Evolutionary conservation across 2,329 filamentous ascomycete species (phyloP).

Genomic region (Botrytis hyacinthi): DNA sequence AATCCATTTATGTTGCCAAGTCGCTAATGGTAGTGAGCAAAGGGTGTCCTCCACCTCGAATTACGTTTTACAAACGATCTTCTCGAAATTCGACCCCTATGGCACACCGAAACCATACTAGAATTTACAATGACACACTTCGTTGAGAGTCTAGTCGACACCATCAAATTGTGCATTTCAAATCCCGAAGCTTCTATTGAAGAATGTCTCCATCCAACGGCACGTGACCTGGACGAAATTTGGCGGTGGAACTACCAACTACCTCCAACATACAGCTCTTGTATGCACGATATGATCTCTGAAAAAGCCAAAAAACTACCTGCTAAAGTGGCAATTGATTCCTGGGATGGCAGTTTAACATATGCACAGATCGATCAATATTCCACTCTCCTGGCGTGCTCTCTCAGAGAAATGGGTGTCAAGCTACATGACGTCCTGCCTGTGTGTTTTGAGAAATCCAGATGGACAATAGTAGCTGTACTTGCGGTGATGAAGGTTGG

Average conservation of each 20-base stretch:
- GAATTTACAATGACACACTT: conserved; percentile 45
- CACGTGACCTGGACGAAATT: conserved; percentile 45
- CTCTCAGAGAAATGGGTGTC: conserved; percentile 25
- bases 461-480: conserved; percentile 35
- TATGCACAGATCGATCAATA: conserved; percentile 31
- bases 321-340: conserved; percentile 29
- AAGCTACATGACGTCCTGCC: conserved; percentile 27
- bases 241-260: conserved; percentile 49
- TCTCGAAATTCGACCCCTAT: conserved; percentile 43
- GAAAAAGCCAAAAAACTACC: conserved; percentile 24
- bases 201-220: conserved; percentile 38
- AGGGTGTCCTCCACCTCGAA: conserved; percentile 10
- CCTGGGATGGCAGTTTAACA: conserved; percentile 33
- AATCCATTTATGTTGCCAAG: background rate
- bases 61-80: conserved; percentile 23
- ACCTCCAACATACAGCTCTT: conserved; percentile 42
- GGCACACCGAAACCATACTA: conserved; percentile 37
- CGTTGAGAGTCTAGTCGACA: conserved; percentile 45
- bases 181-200: conserved; percentile 37
- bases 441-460: conserved; percentile 38
- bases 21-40: conserved; percentile 11
- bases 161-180: conserved; percentile 40
- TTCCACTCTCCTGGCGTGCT: conserved; percentile 30
- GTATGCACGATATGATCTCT: conserved; percentile 29
- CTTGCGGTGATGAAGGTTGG: conserved; percentile 38